A percentile compares a stretch with the other conserved stretches of the same genome.
These are phyloP conservation scores for Boletellus deceptivus DNA, from an alignment of 1,284 basidiomycete genomes.

Conservation along the genomic window DNA sequence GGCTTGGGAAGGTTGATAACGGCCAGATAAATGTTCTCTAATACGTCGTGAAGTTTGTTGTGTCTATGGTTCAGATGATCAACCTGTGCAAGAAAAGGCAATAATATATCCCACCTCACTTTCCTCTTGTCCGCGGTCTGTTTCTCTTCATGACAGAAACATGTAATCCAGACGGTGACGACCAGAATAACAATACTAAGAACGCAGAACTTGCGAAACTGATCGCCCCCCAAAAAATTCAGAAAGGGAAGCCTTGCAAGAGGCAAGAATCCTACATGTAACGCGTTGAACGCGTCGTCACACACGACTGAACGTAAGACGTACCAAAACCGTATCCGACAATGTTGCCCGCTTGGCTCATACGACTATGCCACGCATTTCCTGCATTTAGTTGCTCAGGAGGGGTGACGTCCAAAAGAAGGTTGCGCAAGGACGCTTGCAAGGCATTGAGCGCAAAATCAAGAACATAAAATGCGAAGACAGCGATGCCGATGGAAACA, in stretches of 20 bases:
- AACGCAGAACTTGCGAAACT: slow-evolving; percentile 95
- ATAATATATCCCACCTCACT: slow-evolving; percentile 36
- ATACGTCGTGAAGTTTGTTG: slow-evolving; percentile 57
- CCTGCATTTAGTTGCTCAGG: slow-evolving; percentile 84
- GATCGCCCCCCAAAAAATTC: slow-evolving; percentile 82
- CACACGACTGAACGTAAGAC: slow-evolving; percentile 16
- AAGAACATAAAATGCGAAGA: slow-evolving; percentile 90
- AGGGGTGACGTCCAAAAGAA: slow-evolving; percentile 88
- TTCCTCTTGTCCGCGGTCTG: slow-evolving; percentile 48
- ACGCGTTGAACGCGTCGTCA: not conserved
- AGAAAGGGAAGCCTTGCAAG: slow-evolving; percentile 75
- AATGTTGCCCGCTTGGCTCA: slow-evolving; percentile 94
- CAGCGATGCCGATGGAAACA: slow-evolving; percentile 80
- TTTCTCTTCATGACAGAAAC: slow-evolving; percentile 77
- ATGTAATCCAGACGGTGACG: slow-evolving; percentile 84
- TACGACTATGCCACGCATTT: slow-evolving; percentile 98
- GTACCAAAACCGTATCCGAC: slow-evolving; percentile 86
- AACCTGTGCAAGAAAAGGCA: slow-evolving; percentile 4
- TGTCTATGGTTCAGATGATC: slow-evolving; percentile 24
- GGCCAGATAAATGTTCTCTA: slow-evolving; percentile 74
- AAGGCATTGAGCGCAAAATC: slow-evolving; percentile 95
- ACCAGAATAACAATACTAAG: slow-evolving; percentile 80
- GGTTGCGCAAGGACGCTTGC: slow-evolving; percentile 89
- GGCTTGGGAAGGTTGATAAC: slow-evolving; percentile 76
- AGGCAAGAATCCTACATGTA: slow-evolving; percentile 73